A percentile compares a stretch with the other conserved stretches of the same genome.
phyloP scores from a whole-genome alignment of 345 rosid genomes.

The Murraya paniculata region DNA sequence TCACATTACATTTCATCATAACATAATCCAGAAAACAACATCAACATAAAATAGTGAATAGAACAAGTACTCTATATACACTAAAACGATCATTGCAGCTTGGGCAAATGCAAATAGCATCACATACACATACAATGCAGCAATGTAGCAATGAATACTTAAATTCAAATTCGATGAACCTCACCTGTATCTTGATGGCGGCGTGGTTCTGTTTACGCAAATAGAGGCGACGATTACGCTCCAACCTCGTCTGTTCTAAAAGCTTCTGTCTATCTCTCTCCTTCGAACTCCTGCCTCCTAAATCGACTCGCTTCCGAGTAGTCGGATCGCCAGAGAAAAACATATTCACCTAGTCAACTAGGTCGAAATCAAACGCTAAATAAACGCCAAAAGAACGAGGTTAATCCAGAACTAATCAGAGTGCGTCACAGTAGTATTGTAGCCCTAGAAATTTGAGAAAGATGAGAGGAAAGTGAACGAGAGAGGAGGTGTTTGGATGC shows the following conservation, averaged over 20 bases:
- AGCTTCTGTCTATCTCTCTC: constrained; percentile 97
- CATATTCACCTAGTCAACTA: constrained; percentile 40
- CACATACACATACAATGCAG: background rate
- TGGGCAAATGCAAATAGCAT: background rate
- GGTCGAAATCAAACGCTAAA: background rate
- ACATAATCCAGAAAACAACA: background rate
- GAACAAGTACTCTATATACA: background rate
- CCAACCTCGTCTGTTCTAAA: constrained; percentile 87
- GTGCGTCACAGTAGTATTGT: background rate
- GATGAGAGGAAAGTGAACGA: background rate
- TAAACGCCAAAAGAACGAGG: background rate
- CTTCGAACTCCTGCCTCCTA: constrained; percentile 97
- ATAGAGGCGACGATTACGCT: constrained; percentile 80
- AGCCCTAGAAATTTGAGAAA: constrained; percentile 2
- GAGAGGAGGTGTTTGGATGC: constrained; percentile 7
- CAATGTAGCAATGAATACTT: background rate
- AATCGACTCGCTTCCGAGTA: constrained; percentile 90
- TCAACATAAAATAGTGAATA: background rate
- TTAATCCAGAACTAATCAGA: constrained; percentile 10
- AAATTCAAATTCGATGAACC: constrained; percentile 3
- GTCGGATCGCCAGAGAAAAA: constrained; percentile 94
- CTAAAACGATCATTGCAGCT: background rate
- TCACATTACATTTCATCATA: background rate
- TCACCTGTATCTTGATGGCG: constrained; percentile 81
- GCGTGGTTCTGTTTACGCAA: constrained; percentile 73